These are phyloP conservation scores for Saccharomycodes ludwigii DNA, from an alignment of 805 yeast species.

Conservation along the genomic window DNA sequence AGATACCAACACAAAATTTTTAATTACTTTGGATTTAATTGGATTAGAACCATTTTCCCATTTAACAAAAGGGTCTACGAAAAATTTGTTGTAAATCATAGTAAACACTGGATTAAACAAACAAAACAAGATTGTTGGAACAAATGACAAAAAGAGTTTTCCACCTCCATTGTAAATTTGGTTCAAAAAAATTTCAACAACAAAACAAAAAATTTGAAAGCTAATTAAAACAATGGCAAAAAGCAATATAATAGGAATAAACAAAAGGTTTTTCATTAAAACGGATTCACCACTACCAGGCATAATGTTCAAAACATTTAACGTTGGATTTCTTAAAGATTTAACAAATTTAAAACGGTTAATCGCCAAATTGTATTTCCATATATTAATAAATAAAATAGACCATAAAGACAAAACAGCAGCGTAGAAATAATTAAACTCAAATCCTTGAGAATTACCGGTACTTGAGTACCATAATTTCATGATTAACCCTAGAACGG, in stretches of 20 bases:
- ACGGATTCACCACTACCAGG: no score
- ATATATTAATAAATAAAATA: constrained; percentile 40
- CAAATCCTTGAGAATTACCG: constrained; percentile 39
- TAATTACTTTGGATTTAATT: constrained; percentile 48
- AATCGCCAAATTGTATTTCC: constrained; percentile 35
- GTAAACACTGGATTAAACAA: constrained; percentile 60
- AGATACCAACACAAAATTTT: constrained; percentile 64
- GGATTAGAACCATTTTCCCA: no score
- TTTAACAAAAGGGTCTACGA: constrained; percentile 36
- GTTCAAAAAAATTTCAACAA: constrained; percentile 66
- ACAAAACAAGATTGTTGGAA: constrained; percentile 64
- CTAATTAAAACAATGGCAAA: constrained; percentile 40
- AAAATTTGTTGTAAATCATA: constrained; percentile 41
- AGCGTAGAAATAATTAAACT: no score
- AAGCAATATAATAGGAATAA: no score
- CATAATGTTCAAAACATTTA: constrained; percentile 13
- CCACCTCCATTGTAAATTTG: constrained; percentile 83
- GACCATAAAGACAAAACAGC: constrained; percentile 54
- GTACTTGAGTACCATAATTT: constrained; percentile 12
- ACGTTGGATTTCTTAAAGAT: no score
- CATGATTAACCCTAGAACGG: constrained; percentile 39
- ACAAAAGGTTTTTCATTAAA: constrained; percentile 46
- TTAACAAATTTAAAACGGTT: neutral
- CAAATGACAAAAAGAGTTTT: constrained; percentile 42
- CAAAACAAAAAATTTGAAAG: constrained; percentile 58